Evolutionary conservation across 768 basidiomycete species (phyloP).

Genomic region (Rhodotorula diobovata): DNA sequence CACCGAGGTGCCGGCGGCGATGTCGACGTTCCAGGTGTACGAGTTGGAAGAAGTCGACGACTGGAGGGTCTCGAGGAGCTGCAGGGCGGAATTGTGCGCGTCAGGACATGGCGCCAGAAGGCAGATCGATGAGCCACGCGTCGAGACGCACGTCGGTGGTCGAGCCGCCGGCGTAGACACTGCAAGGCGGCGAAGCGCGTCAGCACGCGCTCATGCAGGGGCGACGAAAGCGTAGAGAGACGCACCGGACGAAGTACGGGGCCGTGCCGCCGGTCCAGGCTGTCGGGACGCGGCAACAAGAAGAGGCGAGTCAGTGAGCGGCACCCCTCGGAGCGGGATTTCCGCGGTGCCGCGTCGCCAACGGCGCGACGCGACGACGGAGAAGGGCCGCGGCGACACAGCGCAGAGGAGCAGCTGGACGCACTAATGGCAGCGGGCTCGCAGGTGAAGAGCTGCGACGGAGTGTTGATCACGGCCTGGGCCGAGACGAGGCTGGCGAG

Average conservation of each 20-base stretch:
- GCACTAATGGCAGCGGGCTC: conserved; percentile 17
- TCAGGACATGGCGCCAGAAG: not conserved
- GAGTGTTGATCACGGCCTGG: conserved; percentile 28
- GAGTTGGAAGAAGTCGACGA: conserved; percentile 1
- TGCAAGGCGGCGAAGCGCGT: not conserved
- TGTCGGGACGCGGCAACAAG: not conserved
- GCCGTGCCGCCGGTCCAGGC: not conserved
- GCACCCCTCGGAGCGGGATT: too few species aligned
- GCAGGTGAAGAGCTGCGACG: conserved; percentile 37
- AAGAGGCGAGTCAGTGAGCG: not conserved
- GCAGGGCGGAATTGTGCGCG: not conserved
- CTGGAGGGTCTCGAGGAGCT: conserved; percentile 28
- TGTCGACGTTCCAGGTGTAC: conserved; percentile 35
- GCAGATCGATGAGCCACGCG: too few species aligned
- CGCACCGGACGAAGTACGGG: not conserved
- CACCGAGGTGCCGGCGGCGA: conserved; percentile 21
- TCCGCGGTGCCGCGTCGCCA: too few species aligned
- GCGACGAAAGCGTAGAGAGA: not conserved
- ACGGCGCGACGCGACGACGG: too few species aligned
- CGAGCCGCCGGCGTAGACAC: conserved; percentile 22
- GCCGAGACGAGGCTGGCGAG: conserved; percentile 22
- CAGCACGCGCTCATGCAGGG: not conserved
- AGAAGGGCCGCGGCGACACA: too few species aligned
- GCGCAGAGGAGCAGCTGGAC: not conserved
- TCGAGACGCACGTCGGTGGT: conserved; percentile 5